Conservation (phyloP, 306 rosid species). For the Rosa persica region DNA sequence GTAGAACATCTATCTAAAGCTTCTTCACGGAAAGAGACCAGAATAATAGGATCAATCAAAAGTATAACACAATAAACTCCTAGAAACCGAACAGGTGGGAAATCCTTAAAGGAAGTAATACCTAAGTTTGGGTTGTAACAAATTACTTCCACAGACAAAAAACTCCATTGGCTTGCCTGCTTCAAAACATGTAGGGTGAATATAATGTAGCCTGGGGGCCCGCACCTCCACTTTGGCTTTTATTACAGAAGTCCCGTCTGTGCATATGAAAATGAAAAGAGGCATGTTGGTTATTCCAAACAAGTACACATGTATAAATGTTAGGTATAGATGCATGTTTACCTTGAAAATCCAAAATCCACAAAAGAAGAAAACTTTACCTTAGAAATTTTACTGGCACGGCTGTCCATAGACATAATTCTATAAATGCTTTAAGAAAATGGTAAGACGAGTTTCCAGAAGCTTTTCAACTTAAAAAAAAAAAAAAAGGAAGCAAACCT, state of each 20-base stretch:
- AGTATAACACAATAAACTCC: not conserved
- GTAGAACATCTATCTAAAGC: not conserved
- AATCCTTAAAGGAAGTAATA: conserved; percentile 17
- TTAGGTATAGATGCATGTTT: not conserved
- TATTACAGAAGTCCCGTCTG: conserved; percentile 61
- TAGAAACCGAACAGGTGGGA: not conserved
- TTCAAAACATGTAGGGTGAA: conserved; percentile 87
- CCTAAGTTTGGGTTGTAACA: conserved; percentile 86
- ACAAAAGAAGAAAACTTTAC: not conserved
- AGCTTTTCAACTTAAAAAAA: not conserved
- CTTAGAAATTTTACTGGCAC: not conserved
- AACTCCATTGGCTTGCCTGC: conserved; percentile 97
- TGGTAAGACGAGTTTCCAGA: not conserved
- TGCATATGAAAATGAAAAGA: conserved; percentile 30
- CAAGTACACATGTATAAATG: not conserved
- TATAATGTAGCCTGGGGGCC: conserved; percentile 87
- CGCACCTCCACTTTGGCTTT: conserved; percentile 52
- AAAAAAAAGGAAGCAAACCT: too few relatives aligned
- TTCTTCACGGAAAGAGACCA: not conserved
- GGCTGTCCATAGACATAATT: not conserved
- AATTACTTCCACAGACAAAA: conserved; percentile 89
- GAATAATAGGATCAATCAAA: not conserved
- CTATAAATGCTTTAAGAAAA: not conserved
- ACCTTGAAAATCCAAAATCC: not conserved
- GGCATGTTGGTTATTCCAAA: conserved; percentile 10